Conservation (phyloP, 2,329 filamentous ascomycete genomes). For the Lecanosticta acicola region DNA sequence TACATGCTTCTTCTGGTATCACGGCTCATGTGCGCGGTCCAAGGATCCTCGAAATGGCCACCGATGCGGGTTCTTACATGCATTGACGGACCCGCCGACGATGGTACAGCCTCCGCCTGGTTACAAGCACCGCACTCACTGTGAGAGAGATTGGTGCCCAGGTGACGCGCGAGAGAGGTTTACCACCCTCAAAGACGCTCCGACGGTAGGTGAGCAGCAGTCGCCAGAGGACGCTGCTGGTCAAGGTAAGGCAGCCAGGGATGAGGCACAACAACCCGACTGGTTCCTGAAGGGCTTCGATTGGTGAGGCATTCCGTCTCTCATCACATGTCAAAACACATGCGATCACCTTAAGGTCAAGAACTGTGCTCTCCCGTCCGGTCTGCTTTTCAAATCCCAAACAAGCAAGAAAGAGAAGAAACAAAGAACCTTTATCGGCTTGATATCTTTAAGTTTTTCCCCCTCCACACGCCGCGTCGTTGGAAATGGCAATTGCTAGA, state of each 20-base stretch:
- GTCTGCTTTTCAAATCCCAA: too few relatives aligned
- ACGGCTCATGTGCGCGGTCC: conserved; percentile 12
- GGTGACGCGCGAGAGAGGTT: conserved; percentile 12
- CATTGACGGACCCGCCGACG: conserved; percentile 8
- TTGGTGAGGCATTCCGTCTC: too few relatives aligned
- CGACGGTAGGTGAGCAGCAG: not conserved
- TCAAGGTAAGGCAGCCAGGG: not conserved
- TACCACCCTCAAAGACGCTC: not conserved
- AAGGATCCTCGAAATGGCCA: conserved; percentile 2
- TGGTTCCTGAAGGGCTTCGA: conserved; percentile 31
- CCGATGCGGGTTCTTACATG: conserved; percentile 12
- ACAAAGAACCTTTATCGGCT: too few relatives aligned
- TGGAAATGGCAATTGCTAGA: too few relatives aligned
- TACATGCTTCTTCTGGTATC: conserved; percentile 23
- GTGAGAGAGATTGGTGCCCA: conserved; percentile 19
- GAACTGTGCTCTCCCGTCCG: too few relatives aligned
- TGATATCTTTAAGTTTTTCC: too few relatives aligned
- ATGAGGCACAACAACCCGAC: not conserved
- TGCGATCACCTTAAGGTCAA: too few relatives aligned
- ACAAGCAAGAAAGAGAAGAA: too few relatives aligned
- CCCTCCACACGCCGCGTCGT: too few relatives aligned
- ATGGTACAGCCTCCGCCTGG: conserved; percentile 19
- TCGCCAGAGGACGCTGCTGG: not conserved
- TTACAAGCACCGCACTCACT: conserved; percentile 13
- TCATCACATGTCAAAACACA: too few relatives aligned